A percentile compares a stretch with the other conserved stretches of the same genome.
phyloP scores from a whole-genome alignment of 208 protist genomes.

The Trichomonas vaginalis region DNA sequence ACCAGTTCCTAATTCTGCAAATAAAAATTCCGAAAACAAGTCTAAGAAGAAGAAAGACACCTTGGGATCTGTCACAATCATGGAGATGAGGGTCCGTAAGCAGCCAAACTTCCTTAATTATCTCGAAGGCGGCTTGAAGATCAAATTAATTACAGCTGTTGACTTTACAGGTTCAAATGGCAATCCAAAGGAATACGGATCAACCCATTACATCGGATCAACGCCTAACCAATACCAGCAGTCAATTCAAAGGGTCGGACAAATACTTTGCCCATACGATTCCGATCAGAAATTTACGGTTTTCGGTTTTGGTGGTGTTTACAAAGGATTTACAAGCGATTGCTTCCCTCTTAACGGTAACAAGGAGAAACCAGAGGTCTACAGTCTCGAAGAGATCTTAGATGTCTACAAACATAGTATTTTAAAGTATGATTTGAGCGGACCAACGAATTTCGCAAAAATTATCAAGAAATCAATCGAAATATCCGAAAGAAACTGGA shows the following conservation, averaged over 20 bases:
- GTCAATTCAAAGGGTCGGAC: background rate
- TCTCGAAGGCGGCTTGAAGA: constrained; percentile 16
- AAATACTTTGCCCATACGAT: constrained; percentile 26
- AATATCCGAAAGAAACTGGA: background rate
- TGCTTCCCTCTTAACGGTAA: background rate
- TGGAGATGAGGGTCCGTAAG: too few relatives aligned
- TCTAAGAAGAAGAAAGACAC: too few relatives aligned
- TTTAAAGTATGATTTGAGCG: background rate
- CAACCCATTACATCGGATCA: background rate
- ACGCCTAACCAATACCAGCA: constrained; percentile 11
- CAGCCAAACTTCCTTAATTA: constrained; percentile 26
- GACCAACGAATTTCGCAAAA: constrained; percentile 3
- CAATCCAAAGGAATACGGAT: background rate
- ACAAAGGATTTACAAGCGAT: background rate
- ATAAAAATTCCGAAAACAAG: too few relatives aligned
- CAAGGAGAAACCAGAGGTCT: background rate
- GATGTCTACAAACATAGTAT: constrained; percentile 18
- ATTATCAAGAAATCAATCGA: background rate
- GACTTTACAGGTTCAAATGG: constrained; percentile 35
- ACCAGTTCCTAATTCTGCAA: too few relatives aligned
- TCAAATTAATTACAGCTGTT: constrained; percentile 33
- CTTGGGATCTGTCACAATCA: too few relatives aligned
- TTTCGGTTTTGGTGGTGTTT: constrained; percentile 22
- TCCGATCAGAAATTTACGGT: constrained; percentile 23
- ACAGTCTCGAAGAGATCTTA: background rate